These are phyloP conservation scores for Xanthoconium separans DNA, from an alignment of 1,284 basidiomycete species.

Conservation along the genomic window DNA sequence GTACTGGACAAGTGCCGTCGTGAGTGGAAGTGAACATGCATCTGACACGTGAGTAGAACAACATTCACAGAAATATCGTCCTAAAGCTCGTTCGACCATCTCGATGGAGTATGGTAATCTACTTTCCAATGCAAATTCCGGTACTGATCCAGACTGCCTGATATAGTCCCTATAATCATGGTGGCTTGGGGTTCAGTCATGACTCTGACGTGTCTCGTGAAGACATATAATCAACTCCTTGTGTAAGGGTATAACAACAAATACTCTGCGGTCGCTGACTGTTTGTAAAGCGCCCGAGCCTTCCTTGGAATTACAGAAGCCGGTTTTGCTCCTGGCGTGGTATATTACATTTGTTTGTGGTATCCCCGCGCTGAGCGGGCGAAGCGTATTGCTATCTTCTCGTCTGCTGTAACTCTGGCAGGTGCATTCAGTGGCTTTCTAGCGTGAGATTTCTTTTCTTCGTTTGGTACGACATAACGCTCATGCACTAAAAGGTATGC, in stretches of 20 bases:
- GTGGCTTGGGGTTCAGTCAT: slow-evolving; percentile 45
- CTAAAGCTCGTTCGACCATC: slow-evolving; percentile 46
- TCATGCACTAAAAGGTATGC: slow-evolving; percentile 8
- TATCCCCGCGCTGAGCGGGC: slow-evolving; percentile 17
- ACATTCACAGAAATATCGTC: slow-evolving; percentile 37
- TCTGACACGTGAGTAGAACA: background rate
- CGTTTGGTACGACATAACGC: background rate
- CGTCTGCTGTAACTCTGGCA: slow-evolving; percentile 4
- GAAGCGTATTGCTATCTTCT: slow-evolving; percentile 11
- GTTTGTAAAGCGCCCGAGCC: slow-evolving; percentile 38
- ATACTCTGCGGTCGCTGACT: slow-evolving; percentile 1
- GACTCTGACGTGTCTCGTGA: slow-evolving; percentile 37
- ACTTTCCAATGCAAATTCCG: background rate
- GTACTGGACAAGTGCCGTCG: slow-evolving; percentile 46
- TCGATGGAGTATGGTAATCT: slow-evolving; percentile 38
- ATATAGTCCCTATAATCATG: slow-evolving; percentile 45
- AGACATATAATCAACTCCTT: slow-evolving; percentile 30
- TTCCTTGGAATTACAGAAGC: slow-evolving; percentile 26
- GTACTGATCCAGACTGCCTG: background rate
- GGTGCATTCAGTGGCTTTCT: slow-evolving; percentile 15
- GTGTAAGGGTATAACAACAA: slow-evolving; percentile 12
- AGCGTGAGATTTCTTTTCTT: slow-evolving; percentile 12
- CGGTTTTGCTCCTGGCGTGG: slow-evolving; percentile 13
- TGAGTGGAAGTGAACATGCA: slow-evolving; percentile 23
- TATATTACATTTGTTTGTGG: slow-evolving; percentile 16